Base-by-base conservation (phyloP, 371 early-diverging fungal species). In the Mucor sp. region DNA sequence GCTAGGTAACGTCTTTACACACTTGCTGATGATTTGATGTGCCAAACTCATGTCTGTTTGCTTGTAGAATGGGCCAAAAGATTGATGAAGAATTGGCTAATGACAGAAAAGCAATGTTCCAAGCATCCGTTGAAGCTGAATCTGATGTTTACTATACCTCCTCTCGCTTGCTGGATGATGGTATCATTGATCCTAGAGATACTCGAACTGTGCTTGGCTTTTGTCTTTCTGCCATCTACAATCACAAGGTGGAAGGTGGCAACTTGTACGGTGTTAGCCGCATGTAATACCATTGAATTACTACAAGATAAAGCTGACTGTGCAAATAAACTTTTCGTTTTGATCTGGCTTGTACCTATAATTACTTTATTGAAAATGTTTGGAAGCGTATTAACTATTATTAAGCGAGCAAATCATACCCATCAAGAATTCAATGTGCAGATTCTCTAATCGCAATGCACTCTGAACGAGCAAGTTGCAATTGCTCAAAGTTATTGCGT, bases 101-200 rank as follows among this genome's bases (percentile, higher is more conserved):
- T 14, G 77, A 78, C n/a, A 79, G 87, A 25, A 88, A 87, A 58
- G 75, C 66, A 14, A 72, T 90, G 78, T 87, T 92, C 78, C 84
- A 85, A 60, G 77, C 79, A 9, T 82, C 88, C 27, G 91, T 90
- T 0, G 91, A 90, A 62, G 78, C 75, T 35, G 91, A 91, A 66
- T 87, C 90, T 3, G 89, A 90, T 67, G 90, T 87, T 0, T 92
- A 90, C 62, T 92, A 87, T 72, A 92, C 90, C 0, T 85, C 86
- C n/a, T 85, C 89, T 15, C 80, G 92, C 6, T 67, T 89, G 21
- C 75, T 91, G 11, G 90, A 90, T 67, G 90, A 90, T 62, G 90
- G 89, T 23, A 81, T 90, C 23, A 90, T 90, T 71, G 89, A 89
- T 65, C 90, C 90, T 32, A 78, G 89, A 64, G 87, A 90, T 64